These are phyloP conservation scores for Glycine tomentella DNA, from an alignment of 306 rosid genomes.

Conservation along the genomic window DNA sequence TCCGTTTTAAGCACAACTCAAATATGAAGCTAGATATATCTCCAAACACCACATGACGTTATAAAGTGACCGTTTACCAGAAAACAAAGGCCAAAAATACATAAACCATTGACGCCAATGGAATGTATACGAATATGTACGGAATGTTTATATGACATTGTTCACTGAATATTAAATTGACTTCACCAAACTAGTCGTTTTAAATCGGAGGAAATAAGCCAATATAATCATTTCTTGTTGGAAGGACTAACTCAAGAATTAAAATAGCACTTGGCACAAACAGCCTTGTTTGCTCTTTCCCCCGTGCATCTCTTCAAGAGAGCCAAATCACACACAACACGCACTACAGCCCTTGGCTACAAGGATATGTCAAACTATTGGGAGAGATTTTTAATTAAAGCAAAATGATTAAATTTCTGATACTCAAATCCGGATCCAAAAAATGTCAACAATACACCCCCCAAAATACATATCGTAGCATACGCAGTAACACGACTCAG, in stretches of 20 bases:
- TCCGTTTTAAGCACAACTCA: too few species aligned
- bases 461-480: constrained; percentile 16
- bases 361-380: neutral
- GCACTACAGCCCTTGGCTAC: neutral
- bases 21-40: too few species aligned
- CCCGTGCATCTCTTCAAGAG: neutral
- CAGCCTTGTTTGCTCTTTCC: neutral
- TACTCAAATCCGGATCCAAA: constrained; percentile 28
- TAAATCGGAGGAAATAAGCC: too few species aligned
- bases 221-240: neutral
- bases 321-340: neutral
- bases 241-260: neutral
- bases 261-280: neutral
- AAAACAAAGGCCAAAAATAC: too few species aligned
- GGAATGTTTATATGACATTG: too few species aligned
- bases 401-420: constrained; percentile 1
- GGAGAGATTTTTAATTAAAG: neutral
- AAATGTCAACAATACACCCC: constrained; percentile 16
- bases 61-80: too few species aligned
- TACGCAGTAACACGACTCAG: constrained; percentile 25
- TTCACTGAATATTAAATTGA: too few species aligned
- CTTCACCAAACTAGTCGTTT: too few species aligned
- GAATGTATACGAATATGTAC: too few species aligned
- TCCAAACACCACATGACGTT: too few species aligned
- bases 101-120: too few species aligned